Percentiles rank a stretch among this genome's conserved stretches.
phyloP scores from a whole-genome alignment of 345 rosid genomes.

The Ceriops tagal region DNA sequence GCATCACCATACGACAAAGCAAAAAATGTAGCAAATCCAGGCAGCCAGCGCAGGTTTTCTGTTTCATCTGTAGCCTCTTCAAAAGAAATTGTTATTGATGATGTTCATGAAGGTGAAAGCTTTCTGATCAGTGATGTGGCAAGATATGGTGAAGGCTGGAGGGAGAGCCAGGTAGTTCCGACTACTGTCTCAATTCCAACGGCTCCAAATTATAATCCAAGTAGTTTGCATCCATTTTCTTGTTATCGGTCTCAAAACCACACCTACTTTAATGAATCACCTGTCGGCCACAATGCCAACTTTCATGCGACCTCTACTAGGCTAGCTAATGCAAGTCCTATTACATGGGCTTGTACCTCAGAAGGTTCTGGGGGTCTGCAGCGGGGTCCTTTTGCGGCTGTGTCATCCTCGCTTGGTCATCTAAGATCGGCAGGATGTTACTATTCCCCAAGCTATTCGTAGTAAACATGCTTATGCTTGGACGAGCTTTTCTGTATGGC shows the following conservation, averaged over 20 bases:
- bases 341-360: conserved; percentile 37
- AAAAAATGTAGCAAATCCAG: conserved; percentile 17
- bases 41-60: conserved; percentile 15
- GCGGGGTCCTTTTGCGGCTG: conserved; percentile 30
- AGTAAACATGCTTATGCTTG: conserved; percentile 14
- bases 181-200: conserved; percentile 24
- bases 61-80: conserved; percentile 23
- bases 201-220: conserved; percentile 21
- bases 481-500: background rate
- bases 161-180: conserved; percentile 22
- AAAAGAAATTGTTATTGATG: conserved; percentile 50
- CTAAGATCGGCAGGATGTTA: conserved; percentile 27
- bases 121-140: conserved; percentile 12
- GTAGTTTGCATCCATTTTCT: conserved; percentile 23
- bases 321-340: conserved; percentile 34
- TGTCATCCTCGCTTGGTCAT: conserved; percentile 34
- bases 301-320: conserved; percentile 25
- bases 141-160: conserved; percentile 22
- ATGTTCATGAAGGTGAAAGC: conserved; percentile 38
- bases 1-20: conserved; percentile 13
- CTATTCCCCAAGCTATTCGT: conserved; percentile 45
- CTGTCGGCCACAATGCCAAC: conserved; percentile 14
- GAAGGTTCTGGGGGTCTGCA: conserved; percentile 36
- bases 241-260: conserved; percentile 35
- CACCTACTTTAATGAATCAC: conserved; percentile 23